Evolutionary conservation across 2,329 filamentous ascomycete species (phyloP).

Genomic region (Allantophomopsis lycopodina): DNA sequence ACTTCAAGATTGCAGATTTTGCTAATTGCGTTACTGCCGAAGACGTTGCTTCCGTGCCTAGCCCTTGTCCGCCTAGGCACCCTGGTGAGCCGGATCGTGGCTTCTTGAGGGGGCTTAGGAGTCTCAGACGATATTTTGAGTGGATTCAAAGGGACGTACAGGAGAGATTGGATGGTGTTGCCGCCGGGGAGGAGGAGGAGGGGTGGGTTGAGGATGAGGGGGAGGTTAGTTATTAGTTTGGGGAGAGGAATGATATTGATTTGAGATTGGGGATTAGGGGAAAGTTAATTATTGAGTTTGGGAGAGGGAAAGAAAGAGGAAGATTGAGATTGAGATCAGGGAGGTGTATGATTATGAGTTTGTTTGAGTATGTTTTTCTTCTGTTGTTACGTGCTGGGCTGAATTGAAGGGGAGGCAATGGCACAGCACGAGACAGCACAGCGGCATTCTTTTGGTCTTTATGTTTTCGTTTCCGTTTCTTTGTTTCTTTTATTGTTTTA

Average conservation of each 20-base stretch:
- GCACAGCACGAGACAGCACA: too few species aligned
- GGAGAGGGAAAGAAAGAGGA: too few species aligned
- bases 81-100: constrained; percentile 74
- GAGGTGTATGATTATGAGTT: too few species aligned
- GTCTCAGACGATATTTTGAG: constrained; percentile 71
- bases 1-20: constrained; percentile 97
- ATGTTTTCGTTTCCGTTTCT: too few species aligned
- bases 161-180: constrained; percentile 18
- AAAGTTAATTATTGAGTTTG: neutral
- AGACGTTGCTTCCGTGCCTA: constrained; percentile 44
- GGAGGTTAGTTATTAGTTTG: neutral
- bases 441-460: too few species aligned
- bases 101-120: constrained; percentile 74
- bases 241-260: too few species aligned
- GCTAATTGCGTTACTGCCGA: constrained; percentile 92
- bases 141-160: constrained; percentile 71
- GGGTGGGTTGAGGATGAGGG: neutral
- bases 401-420: too few species aligned
- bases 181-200: too few species aligned
- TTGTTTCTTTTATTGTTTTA: too few species aligned
- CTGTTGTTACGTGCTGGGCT: too few species aligned
- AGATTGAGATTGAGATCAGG: neutral
- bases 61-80: constrained; percentile 67
- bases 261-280: neutral
- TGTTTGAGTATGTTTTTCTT: too few species aligned